phyloP scores from a whole-genome alignment of 225 moss, liverwort and hornwort species.

The Neckera pumila region DNA sequence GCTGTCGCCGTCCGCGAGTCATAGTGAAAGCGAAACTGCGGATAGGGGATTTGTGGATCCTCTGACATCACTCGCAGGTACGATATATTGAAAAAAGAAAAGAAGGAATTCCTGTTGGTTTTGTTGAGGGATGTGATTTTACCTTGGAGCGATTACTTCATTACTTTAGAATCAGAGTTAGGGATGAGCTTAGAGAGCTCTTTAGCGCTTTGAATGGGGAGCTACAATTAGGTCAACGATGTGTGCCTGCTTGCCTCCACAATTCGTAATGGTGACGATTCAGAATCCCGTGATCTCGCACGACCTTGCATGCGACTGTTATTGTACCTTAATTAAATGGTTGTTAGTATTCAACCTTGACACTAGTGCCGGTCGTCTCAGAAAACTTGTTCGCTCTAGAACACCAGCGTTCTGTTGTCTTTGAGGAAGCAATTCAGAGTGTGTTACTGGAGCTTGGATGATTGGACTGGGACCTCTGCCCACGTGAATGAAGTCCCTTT shows the following conservation, averaged over 20 bases:
- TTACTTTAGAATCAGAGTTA: neutral
- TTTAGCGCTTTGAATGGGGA: neutral
- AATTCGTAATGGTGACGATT: neutral
- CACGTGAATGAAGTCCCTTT: neutral
- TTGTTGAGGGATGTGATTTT: neutral
- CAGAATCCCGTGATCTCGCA: neutral
- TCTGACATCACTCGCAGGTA: slow-evolving; percentile 65
- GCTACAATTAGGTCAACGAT: neutral
- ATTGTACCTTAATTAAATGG: neutral
- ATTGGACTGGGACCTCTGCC: neutral
- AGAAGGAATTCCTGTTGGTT: neutral
- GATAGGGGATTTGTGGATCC: slow-evolving; percentile 83
- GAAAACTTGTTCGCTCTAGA: neutral
- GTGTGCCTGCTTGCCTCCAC: neutral
- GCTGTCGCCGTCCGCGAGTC: slow-evolving; percentile 60
- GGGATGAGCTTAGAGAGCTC: neutral
- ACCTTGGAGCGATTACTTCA: neutral
- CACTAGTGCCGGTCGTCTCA: neutral
- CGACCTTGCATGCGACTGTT: neutral
- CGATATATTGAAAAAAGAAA: neutral
- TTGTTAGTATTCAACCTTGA: neutral
- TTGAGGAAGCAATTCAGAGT: neutral
- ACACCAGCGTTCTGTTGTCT: neutral
- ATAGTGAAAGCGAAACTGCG: slow-evolving; percentile 54
- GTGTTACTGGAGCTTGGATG: neutral